Percentiles rank a stretch among this genome's conserved stretches.
phyloP scores from a whole-genome alignment of 495 filamentous ascomycete species.

The Penicillium waksmanii region DNA sequence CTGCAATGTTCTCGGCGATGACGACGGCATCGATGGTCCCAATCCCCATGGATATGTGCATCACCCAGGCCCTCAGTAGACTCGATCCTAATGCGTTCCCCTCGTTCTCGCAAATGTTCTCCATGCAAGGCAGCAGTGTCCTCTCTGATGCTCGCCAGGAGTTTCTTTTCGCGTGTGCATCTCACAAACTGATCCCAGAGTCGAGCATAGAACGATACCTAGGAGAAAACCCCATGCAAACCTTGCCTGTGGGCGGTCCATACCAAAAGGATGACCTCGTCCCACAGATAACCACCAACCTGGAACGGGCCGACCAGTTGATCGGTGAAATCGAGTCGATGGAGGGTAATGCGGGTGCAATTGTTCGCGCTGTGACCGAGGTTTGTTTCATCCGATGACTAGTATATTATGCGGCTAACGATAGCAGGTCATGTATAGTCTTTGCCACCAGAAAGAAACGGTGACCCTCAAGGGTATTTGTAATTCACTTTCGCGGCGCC shows the following conservation, averaged over 20 bases:
- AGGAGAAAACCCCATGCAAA: conserved; percentile 85
- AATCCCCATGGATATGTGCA: conserved; percentile 74
- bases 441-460: conserved; percentile 84
- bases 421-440: conserved; percentile 68
- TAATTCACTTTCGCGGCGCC: conserved; percentile 75
- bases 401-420: conserved; percentile 15
- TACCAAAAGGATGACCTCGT: conserved; percentile 79
- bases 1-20: conserved; percentile 72
- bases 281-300: conserved; percentile 70
- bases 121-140: conserved; percentile 71
- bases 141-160: conserved; percentile 88
- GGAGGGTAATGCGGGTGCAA: conserved; percentile 92
- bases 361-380: conserved; percentile 80
- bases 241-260: conserved; percentile 71
- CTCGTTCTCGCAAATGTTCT: conserved; percentile 81
- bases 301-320: conserved; percentile 71
- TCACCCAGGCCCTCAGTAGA: conserved; percentile 74
- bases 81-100: conserved; percentile 78
- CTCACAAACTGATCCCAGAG: conserved; percentile 80
- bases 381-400: conserved; percentile 41
- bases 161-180: conserved; percentile 87
- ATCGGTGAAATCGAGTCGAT: conserved; percentile 85
- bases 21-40: conserved; percentile 62
- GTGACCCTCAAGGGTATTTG: conserved; percentile 88
- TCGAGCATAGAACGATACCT: conserved; percentile 77